phyloP scores from a whole-genome alignment of 2,329 filamentous ascomycete species.

The Rutstroemia sp. region DNA sequence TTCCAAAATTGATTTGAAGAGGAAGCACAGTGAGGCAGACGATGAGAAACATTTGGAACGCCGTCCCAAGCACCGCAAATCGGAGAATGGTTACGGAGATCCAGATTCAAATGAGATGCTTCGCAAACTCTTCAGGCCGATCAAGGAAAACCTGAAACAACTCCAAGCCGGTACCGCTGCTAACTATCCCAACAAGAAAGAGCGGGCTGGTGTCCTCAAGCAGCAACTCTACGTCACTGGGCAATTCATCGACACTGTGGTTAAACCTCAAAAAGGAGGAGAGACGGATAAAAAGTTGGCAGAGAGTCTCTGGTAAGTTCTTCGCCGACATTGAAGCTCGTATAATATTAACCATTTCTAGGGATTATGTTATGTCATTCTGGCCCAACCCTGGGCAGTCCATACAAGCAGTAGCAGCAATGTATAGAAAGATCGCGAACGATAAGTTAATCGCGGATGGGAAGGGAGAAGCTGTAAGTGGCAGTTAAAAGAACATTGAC shows the following conservation, averaged over 20 bases:
- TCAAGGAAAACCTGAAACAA: slow-evolving; percentile 51
- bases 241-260: slow-evolving; percentile 46
- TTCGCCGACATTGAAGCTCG: neutral
- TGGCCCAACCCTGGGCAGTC: slow-evolving; percentile 27
- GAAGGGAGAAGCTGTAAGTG: neutral
- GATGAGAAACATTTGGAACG: slow-evolving; percentile 43
- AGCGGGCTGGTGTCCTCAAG: slow-evolving; percentile 54
- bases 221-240: slow-evolving; percentile 54
- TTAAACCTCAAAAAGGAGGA: slow-evolving; percentile 6
- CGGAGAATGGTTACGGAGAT: slow-evolving; percentile 38
- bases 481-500: neutral
- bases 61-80: slow-evolving; percentile 43
- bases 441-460: slow-evolving; percentile 5
- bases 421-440: slow-evolving; percentile 26
- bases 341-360: slow-evolving; percentile 16
- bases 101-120: slow-evolving; percentile 9
- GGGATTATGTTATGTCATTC: slow-evolving; percentile 28
- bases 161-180: slow-evolving; percentile 56
- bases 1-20: slow-evolving; percentile 43
- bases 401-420: slow-evolving; percentile 20
- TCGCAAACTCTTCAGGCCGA: slow-evolving; percentile 41
- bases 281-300: slow-evolving; percentile 22
- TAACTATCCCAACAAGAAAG: slow-evolving; percentile 53
- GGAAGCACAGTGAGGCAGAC: slow-evolving; percentile 50
- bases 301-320: slow-evolving; percentile 27